These are phyloP conservation scores for Neofusicoccum kwambonambiense DNA, from an alignment of 2,329 filamentous ascomycete species.

Conservation along the genomic window DNA sequence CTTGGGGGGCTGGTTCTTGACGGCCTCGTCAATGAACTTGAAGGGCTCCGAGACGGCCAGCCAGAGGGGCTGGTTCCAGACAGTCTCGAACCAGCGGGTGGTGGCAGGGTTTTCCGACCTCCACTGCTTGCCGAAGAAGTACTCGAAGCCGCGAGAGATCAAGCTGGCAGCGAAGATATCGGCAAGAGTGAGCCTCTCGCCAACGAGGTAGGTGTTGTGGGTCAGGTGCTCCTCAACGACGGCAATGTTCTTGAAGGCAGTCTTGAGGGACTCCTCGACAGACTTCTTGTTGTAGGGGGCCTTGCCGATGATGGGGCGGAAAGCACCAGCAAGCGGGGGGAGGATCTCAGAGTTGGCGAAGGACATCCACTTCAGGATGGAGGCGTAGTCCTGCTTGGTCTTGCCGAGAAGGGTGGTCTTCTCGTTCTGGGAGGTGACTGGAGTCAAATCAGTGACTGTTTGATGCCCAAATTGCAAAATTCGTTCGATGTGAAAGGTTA, in stretches of 20 bases:
- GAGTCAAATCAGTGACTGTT: conserved; percentile 26
- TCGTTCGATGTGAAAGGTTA: conserved; percentile 20
- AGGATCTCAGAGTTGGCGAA: conserved; percentile 91
- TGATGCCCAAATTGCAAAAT: conserved; percentile 5
- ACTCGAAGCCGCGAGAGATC: conserved; percentile 85
- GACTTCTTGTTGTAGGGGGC: conserved; percentile 97
- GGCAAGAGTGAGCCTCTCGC: conserved; percentile 95
- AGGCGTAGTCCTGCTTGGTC: conserved; percentile 99
- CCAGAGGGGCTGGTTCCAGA: conserved; percentile 91
- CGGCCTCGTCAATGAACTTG: conserved; percentile 76
- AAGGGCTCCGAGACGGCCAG: conserved; percentile 73
- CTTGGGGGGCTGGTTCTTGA: conserved; percentile 73
- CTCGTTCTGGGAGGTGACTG: conserved; percentile 99
- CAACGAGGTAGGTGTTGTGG: conserved; percentile 94
- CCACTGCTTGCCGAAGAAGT: conserved; percentile 90
- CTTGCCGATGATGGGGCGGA: conserved; percentile 78
- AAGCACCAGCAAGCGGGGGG: conserved; percentile 72
- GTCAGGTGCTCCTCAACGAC: conserved; percentile 85
- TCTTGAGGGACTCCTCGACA: conserved; percentile 76
- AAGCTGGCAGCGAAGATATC: conserved; percentile 83
- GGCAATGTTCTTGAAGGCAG: conserved; percentile 63
- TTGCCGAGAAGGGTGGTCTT: conserved; percentile 99
- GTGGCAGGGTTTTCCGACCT: conserved; percentile 79
- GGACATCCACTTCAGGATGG: conserved; percentile 97
- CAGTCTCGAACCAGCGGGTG: conserved; percentile 91